phyloP scores from a whole-genome alignment of 179 eudicot genomes.

The Camellia oleifera region DNA sequence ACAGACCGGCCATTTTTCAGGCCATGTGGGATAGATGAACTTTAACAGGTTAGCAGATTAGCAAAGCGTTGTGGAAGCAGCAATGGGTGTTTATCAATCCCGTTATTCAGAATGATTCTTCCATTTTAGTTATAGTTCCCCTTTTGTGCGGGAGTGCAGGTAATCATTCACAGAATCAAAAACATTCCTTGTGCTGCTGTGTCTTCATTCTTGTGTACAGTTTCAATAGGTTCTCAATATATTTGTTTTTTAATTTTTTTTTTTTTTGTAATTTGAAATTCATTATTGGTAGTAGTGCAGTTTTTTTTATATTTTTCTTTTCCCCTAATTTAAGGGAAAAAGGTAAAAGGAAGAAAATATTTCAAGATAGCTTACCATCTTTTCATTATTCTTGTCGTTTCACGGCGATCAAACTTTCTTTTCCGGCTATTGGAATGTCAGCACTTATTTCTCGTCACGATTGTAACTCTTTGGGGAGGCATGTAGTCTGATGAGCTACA shows the following conservation, averaged over 20 bases:
- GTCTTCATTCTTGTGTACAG: constrained; percentile 78
- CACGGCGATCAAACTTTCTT: neutral
- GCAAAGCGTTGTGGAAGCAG: neutral
- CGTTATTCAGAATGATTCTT: constrained; percentile 18
- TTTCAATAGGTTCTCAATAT: neutral
- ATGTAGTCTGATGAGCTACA: neutral
- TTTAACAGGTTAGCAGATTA: neutral
- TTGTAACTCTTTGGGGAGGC: neutral
- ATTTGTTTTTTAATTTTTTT: constrained; percentile 13
- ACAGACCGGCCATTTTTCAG: constrained; percentile 79
- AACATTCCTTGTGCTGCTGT: constrained; percentile 17
- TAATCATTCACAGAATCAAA: constrained; percentile 20
- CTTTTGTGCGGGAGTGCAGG: constrained; percentile 11
- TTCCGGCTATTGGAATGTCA: neutral
- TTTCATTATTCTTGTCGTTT: neutral
- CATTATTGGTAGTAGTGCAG: constrained; percentile 31
- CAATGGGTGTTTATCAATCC: constrained; percentile 18
- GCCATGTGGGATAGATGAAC: constrained; percentile 76
- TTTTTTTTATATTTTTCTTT: constrained; percentile 2
- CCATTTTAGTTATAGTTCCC: constrained; percentile 22
- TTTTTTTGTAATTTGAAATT: constrained; percentile 43
- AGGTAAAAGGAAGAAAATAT: constrained; percentile 1
- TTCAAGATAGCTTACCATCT: constrained; percentile 1
- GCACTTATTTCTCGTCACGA: neutral
- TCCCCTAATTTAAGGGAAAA: constrained; percentile 10